These are phyloP conservation scores for Tilletia caries DNA, from an alignment of 1,284 basidiomycete species.

Conservation along the genomic window DNA sequence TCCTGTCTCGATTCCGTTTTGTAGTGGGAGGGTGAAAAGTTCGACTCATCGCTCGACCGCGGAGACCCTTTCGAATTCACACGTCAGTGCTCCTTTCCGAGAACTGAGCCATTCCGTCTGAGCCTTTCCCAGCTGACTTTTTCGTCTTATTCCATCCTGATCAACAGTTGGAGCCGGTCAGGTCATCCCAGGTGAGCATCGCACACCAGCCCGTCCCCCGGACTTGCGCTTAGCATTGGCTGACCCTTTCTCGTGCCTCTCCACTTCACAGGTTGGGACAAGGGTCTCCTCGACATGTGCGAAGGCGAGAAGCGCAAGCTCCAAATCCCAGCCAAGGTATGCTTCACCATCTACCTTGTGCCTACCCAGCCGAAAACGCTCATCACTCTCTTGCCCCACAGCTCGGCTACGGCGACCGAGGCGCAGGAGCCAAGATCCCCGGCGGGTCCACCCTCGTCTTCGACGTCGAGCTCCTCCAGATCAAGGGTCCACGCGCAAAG, in stretches of 20 bases:
- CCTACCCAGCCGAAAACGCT: not conserved
- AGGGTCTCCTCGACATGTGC: slow-evolving; percentile 70
- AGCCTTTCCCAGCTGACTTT: too few relatives aligned
- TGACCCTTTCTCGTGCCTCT: too few relatives aligned
- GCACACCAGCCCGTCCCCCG: too few relatives aligned
- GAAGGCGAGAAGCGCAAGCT: slow-evolving; percentile 84
- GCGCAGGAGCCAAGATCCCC: slow-evolving; percentile 75
- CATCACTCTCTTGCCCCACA: slow-evolving; percentile 23
- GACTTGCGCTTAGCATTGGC: too few relatives aligned
- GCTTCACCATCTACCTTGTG: not conserved
- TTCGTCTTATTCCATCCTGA: too few relatives aligned
- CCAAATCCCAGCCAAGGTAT: slow-evolving; percentile 36
- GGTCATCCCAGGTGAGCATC: slow-evolving; percentile 62
- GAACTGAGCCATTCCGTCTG: too few relatives aligned
- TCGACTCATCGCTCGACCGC: slow-evolving; percentile 71
- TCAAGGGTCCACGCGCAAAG: slow-evolving; percentile 27
- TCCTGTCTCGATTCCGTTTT: not conserved
- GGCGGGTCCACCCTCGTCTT: slow-evolving; percentile 80
- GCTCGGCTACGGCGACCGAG: slow-evolving; percentile 64
- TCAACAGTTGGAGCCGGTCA: slow-evolving; percentile 73
- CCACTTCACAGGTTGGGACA: slow-evolving; percentile 56
- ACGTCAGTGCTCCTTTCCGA: slow-evolving; percentile 49
- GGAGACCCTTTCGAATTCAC: slow-evolving; percentile 60
- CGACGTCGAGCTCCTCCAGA: slow-evolving; percentile 57
- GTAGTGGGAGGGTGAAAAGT: slow-evolving; percentile 67